Percentiles rank a stretch among this genome's conserved stretches.
Conservation (phyloP, 1,284 basidiomycete species). For the Heterobasidion parviporum region DNA sequence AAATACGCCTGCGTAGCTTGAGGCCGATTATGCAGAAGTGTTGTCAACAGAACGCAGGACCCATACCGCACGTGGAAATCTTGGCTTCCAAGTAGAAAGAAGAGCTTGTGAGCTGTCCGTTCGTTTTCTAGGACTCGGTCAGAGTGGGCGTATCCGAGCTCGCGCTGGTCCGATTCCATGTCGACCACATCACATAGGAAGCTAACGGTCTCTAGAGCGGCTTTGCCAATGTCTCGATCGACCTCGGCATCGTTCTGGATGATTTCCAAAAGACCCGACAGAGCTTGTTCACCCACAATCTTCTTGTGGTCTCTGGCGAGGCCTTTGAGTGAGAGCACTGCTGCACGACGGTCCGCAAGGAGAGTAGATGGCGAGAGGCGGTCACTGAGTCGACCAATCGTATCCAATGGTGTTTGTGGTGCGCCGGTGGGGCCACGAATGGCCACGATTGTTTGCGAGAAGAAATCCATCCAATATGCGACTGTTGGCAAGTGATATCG, state of each 20-base stretch:
- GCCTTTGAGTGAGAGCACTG: slow-evolving; percentile 88
- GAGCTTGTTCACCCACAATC: slow-evolving; percentile 73
- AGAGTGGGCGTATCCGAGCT: slow-evolving; percentile 67
- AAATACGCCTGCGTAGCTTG: slow-evolving; percentile 84
- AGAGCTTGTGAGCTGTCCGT: slow-evolving; percentile 68
- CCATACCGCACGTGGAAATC: slow-evolving; percentile 87
- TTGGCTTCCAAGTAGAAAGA: slow-evolving; percentile 66
- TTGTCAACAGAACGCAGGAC: slow-evolving; percentile 78
- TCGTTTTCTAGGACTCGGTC: slow-evolving; percentile 66
- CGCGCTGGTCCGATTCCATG: slow-evolving; percentile 32
- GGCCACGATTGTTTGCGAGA: slow-evolving; percentile 74
- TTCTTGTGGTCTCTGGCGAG: slow-evolving; percentile 85
- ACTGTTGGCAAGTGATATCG: too few relatives aligned
- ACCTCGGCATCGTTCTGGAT: slow-evolving; percentile 81
- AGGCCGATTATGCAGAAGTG: slow-evolving; percentile 74
- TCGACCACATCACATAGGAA: slow-evolving; percentile 67
- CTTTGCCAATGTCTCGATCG: slow-evolving; percentile 86
- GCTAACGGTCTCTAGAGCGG: slow-evolving; percentile 80
- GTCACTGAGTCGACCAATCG: slow-evolving; percentile 83
- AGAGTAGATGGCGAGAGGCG: slow-evolving; percentile 80
- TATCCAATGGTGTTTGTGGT: slow-evolving; percentile 78
- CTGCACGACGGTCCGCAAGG: slow-evolving; percentile 86
- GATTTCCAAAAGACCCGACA: slow-evolving; percentile 73
- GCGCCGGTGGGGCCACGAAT: slow-evolving; percentile 70
- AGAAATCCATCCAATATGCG: slow-evolving; percentile 56